Conservation (phyloP, 257 asterid genomes). For the Solanum habrochaites region DNA sequence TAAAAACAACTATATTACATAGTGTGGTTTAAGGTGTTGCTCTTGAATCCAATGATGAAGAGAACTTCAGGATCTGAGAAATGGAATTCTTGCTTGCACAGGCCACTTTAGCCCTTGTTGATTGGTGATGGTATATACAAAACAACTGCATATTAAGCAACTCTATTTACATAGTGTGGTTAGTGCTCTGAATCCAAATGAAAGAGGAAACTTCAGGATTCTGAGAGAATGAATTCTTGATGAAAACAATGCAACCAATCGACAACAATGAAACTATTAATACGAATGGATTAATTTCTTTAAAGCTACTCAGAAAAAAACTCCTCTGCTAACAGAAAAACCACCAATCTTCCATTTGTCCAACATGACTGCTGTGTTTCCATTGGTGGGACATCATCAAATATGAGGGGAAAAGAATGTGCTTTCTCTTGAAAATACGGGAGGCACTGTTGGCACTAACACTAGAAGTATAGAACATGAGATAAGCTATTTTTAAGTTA, state of each 20-base stretch:
- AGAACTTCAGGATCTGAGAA: background rate
- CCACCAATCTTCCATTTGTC: background rate
- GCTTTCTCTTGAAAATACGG: background rate
- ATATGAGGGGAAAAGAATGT: background rate
- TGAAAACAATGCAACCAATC: background rate
- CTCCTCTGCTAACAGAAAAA: background rate
- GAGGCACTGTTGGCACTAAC: background rate
- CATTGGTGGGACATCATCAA: background rate
- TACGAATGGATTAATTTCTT: background rate
- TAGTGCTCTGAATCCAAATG: background rate
- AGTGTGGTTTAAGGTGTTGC: background rate
- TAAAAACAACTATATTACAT: background rate
- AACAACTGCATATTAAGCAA: background rate
- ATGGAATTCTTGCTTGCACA: background rate
- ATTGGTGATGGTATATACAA: background rate
- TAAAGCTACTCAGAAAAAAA: background rate
- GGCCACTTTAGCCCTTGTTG: no score
- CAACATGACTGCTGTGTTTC: background rate
- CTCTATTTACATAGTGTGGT: background rate
- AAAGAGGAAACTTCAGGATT: background rate
- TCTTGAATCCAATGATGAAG: background rate
- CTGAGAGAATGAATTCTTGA: background rate
- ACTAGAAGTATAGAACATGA: background rate
- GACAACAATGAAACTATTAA: background rate
- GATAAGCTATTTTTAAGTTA: background rate